These are phyloP conservation scores for Trichophyton benhamiae DNA, from an alignment of 2,329 filamentous ascomycete species.

Conservation along the genomic window DNA sequence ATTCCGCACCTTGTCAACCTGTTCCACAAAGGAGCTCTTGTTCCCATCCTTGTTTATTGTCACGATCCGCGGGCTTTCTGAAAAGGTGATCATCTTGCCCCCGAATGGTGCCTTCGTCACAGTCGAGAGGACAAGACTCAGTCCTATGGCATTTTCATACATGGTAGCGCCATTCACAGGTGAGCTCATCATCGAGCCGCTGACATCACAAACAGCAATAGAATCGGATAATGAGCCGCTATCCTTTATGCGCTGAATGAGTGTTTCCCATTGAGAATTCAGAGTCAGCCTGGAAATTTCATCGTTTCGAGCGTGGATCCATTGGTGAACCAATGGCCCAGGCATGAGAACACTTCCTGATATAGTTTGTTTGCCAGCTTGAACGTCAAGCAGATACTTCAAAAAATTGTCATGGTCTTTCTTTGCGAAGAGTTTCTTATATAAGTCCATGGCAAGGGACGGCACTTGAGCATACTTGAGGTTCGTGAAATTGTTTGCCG, in stretches of 20 bases:
- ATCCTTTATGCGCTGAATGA: slow-evolving; percentile 47
- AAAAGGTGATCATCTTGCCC: slow-evolving; percentile 46
- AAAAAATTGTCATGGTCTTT: slow-evolving; percentile 42
- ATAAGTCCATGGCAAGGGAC: slow-evolving; percentile 45
- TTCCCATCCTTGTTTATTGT: slow-evolving; percentile 19
- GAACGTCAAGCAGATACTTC: slow-evolving; percentile 40
- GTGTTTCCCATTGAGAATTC: slow-evolving; percentile 44
- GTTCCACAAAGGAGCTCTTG: slow-evolving; percentile 27
- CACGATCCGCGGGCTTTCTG: slow-evolving; percentile 29
- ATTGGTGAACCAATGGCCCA: slow-evolving; percentile 35
- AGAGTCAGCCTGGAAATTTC: slow-evolving; percentile 10
- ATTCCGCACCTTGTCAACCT: slow-evolving; percentile 19
- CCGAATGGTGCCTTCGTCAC: slow-evolving; percentile 43
- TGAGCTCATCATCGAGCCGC: slow-evolving; percentile 39
- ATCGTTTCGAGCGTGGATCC: slow-evolving; percentile 15
- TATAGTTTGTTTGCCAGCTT: slow-evolving; percentile 38
- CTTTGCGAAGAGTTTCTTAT: slow-evolving; percentile 37
- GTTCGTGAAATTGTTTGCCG: slow-evolving; percentile 40
- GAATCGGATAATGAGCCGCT: slow-evolving; percentile 41
- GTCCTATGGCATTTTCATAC: slow-evolving; percentile 43
- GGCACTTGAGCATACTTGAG: slow-evolving; percentile 49
- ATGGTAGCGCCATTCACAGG: slow-evolving; percentile 39
- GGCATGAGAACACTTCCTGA: slow-evolving; percentile 47
- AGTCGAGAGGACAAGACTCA: slow-evolving; percentile 46
- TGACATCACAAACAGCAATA: slow-evolving; percentile 49